A percentile compares a stretch with the other conserved stretches of the same genome.
phyloP scores from a whole-genome alignment of 2,329 filamentous ascomycete species.

The Furcasterigmium sp. region DNA sequence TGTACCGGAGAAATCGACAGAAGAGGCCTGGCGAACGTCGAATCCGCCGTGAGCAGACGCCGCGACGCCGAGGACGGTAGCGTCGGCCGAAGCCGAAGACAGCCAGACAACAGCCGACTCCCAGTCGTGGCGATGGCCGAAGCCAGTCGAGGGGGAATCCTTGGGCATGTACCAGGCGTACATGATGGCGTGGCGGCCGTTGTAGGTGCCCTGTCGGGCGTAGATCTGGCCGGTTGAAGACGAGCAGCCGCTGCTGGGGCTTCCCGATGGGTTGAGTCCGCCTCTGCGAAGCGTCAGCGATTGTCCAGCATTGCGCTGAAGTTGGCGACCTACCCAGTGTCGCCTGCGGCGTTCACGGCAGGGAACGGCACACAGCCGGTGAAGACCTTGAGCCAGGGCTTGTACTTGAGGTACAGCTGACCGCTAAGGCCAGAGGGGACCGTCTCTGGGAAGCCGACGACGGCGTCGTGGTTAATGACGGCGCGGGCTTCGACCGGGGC shows the following conservation, averaged over 20 bases:
- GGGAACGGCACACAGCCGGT: conserved; percentile 61
- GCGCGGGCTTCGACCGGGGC: conserved; percentile 18
- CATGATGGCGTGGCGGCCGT: conserved; percentile 23
- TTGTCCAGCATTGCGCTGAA: conserved; percentile 19
- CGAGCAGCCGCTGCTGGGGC: conserved; percentile 18
- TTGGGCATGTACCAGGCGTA: conserved; percentile 35
- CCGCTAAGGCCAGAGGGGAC: conserved; percentile 22
- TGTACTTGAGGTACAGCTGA: conserved; percentile 25
- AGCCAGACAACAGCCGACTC: conserved; percentile 28
- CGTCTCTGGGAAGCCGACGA: conserved; percentile 24
- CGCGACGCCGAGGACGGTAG: conserved; percentile 22
- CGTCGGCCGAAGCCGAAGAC: conserved; percentile 15
- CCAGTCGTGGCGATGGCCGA: conserved; percentile 32
- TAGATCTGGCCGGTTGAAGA: conserved; percentile 27
- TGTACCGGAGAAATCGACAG: conserved; percentile 17
- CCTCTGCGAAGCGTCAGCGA: conserved; percentile 15
- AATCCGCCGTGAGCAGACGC: conserved; percentile 26
- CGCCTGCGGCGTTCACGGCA: conserved; percentile 50
- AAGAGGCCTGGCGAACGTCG: conserved; percentile 15
- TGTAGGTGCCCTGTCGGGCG: conserved; percentile 18
- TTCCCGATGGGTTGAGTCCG: conserved; percentile 21
- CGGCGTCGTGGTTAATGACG: conserved; percentile 23
- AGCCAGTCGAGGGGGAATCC: conserved; percentile 27
- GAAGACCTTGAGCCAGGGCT: conserved; percentile 34
- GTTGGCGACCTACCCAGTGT: conserved; percentile 43